These are phyloP conservation scores for Aphanocladium album DNA, from an alignment of 2,329 filamentous ascomycete genomes.

Conservation along the genomic window DNA sequence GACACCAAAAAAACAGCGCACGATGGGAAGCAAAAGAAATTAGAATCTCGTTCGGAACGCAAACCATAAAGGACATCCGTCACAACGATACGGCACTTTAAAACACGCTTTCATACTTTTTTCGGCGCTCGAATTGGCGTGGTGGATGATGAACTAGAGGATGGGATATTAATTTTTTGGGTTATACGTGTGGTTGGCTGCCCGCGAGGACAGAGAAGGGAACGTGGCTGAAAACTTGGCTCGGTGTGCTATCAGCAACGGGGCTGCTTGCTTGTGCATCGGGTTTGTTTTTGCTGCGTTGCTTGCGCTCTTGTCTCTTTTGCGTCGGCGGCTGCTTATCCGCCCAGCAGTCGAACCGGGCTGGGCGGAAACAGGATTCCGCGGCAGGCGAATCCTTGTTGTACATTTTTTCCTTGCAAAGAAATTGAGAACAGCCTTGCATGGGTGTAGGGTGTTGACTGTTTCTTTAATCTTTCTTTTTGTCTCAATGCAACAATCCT, in stretches of 20 bases:
- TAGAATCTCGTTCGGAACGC: constrained; percentile 2
- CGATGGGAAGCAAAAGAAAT: background rate
- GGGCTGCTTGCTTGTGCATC: background rate
- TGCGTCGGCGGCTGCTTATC: background rate
- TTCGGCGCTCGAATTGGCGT: constrained; percentile 8
- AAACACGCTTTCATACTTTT: background rate
- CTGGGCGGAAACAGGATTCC: constrained; percentile 7
- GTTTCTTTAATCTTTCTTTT: constrained; percentile 7
- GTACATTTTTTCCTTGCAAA: constrained; percentile 16
- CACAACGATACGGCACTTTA: background rate
- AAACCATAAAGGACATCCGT: constrained; percentile 15
- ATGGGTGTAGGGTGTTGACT: constrained; percentile 7
- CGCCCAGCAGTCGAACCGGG: background rate
- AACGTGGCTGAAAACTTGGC: background rate
- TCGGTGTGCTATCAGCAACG: background rate
- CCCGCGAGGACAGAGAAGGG: background rate
- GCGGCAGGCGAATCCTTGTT: constrained; percentile 11
- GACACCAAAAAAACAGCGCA: background rate
- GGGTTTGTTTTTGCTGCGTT: background rate
- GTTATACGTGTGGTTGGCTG: constrained; percentile 6
- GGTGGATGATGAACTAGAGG: constrained; percentile 13
- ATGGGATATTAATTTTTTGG: constrained; percentile 13
- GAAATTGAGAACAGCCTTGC: constrained; percentile 7
- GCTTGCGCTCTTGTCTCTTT: background rate
- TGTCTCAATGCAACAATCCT: constrained; percentile 11